Conservation (phyloP, 257 asterid species). For the Ligustrum vulgare region DNA sequence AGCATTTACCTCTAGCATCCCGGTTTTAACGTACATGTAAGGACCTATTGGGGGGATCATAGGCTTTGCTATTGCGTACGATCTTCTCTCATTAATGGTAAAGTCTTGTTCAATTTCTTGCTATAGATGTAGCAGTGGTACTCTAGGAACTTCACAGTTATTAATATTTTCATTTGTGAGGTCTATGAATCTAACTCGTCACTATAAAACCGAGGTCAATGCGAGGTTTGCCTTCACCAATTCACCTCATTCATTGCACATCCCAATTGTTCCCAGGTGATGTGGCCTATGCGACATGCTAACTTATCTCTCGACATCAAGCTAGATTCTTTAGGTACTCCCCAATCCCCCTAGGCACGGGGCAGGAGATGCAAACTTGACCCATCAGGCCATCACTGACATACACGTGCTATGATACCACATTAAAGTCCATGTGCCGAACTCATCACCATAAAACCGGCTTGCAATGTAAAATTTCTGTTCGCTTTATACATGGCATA, state of each 20-base stretch:
- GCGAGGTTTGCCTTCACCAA: background rate
- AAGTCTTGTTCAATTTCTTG: background rate
- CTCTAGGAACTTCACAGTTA: background rate
- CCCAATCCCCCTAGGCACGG: background rate
- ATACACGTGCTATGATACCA: background rate
- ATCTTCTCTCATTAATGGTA: background rate
- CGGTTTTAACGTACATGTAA: background rate
- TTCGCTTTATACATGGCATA: background rate
- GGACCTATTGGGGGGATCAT: background rate
- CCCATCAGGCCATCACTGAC: background rate
- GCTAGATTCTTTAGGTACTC: background rate
- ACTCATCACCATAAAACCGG: background rate
- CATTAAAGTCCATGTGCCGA: background rate
- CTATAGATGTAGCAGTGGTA: background rate
- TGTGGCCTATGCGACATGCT: background rate
- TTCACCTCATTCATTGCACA: background rate
- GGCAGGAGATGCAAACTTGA: background rate
- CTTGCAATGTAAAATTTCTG: background rate
- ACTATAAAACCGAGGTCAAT: background rate
- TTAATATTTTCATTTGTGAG: background rate
- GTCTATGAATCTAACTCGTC: background rate
- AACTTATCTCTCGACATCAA: background rate
- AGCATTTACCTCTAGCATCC: background rate
- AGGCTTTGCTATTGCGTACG: background rate
- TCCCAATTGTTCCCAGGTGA: background rate